phyloP scores from a whole-genome alignment of 768 basidiomycete genomes.

The Macrolepiota dolichaula region DNA sequence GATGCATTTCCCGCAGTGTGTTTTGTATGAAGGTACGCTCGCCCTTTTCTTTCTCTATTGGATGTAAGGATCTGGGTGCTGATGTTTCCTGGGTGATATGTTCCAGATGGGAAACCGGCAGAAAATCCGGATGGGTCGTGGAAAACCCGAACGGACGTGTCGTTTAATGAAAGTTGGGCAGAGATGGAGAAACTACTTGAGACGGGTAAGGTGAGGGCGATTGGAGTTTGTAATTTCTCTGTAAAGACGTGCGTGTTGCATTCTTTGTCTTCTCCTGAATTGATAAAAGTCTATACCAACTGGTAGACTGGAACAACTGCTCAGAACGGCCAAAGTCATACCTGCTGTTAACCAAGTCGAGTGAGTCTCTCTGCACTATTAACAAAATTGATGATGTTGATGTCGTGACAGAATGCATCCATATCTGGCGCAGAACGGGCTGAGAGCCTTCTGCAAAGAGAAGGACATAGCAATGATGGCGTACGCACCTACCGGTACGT shows the following conservation, averaged over 20 bases:
- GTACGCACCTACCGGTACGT: slow-evolving; percentile 44
- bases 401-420: slow-evolving; percentile 39
- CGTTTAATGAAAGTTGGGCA: slow-evolving; percentile 44
- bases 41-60: not conserved
- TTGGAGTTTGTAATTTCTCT: slow-evolving; percentile 62
- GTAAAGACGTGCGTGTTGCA: slow-evolving; percentile 41
- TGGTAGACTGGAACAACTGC: slow-evolving; percentile 33
- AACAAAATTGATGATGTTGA: too few relatives aligned
- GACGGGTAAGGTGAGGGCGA: slow-evolving; percentile 44
- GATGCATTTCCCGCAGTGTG: slow-evolving; percentile 46
- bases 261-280: not conserved
- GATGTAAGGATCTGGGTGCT: too few relatives aligned
- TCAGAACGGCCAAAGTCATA: slow-evolving; percentile 37
- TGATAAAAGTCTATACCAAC: too few relatives aligned
- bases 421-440: slow-evolving; percentile 46
- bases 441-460: slow-evolving; percentile 41
- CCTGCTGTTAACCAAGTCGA: slow-evolving; percentile 50
- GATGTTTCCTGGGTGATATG: not conserved
- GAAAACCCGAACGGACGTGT: slow-evolving; percentile 26
- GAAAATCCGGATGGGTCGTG: slow-evolving; percentile 32
- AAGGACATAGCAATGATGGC: slow-evolving; percentile 50
- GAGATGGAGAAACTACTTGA: slow-evolving; percentile 47
- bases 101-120: slow-evolving; percentile 11
- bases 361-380: slow-evolving; percentile 20
- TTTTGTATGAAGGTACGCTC: slow-evolving; percentile 26